Evolutionary conservation across 2,329 filamentous ascomycete genomes (phyloP).

Genomic region (Ilyonectria robusta): DNA sequence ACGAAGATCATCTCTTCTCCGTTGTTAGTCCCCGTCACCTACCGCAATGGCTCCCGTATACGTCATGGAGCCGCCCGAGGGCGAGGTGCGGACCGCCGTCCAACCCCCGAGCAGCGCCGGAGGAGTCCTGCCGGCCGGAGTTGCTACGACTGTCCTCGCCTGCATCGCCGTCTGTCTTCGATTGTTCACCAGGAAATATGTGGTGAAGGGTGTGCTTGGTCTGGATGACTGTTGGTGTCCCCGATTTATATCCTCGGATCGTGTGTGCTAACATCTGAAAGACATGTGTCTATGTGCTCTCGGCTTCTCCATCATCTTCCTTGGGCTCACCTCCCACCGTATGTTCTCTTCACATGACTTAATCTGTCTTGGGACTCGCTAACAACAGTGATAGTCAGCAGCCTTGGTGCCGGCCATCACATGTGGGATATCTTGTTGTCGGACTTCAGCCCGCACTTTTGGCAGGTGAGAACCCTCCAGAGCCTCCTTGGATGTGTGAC

Average conservation of each 20-base stretch:
- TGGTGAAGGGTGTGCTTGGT: slow-evolving; percentile 47
- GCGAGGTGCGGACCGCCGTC: slow-evolving; percentile 41
- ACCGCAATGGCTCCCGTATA: slow-evolving; percentile 68
- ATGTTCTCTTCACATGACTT: slow-evolving; percentile 4
- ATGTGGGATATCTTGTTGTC: slow-evolving; percentile 47
- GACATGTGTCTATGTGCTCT: slow-evolving; percentile 46
- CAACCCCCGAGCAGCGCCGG: slow-evolving; percentile 42
- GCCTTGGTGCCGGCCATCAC: slow-evolving; percentile 47
- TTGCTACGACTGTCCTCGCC: slow-evolving; percentile 43
- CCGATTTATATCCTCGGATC: neutral
- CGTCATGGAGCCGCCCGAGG: slow-evolving; percentile 45
- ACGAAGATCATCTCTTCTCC: slow-evolving; percentile 5
- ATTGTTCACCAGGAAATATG: slow-evolving; percentile 47
- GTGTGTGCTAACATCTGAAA: slow-evolving; percentile 20
- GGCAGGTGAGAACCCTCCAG: slow-evolving; percentile 34
- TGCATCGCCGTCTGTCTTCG: slow-evolving; percentile 43
- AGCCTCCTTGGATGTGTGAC: neutral
- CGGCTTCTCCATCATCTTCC: slow-evolving; percentile 43
- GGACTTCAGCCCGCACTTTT: slow-evolving; percentile 43
- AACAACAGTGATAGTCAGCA: slow-evolving; percentile 37
- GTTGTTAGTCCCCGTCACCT: neutral
- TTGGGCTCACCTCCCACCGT: slow-evolving; percentile 44
- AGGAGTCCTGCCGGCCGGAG: slow-evolving; percentile 41
- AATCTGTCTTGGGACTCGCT: neutral
- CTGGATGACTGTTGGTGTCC: slow-evolving; percentile 47